Evolutionary conservation across 768 basidiomycete species (phyloP).

Genomic region (Tylopilus felleus): DNA sequence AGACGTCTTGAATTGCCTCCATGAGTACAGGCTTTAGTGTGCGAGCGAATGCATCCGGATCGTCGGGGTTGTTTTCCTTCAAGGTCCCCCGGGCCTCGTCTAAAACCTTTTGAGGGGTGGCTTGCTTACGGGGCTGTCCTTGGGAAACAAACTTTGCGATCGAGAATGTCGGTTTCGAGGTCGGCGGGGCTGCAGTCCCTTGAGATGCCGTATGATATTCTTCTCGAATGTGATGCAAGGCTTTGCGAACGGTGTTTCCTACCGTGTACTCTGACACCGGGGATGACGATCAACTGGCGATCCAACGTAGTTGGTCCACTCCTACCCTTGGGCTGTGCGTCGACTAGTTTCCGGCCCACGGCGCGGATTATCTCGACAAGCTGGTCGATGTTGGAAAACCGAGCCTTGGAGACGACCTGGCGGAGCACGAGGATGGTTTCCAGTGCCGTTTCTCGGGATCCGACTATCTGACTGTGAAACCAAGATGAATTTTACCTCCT

Average conservation of each 20-base stretch:
- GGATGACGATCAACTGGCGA: conserved; percentile 7
- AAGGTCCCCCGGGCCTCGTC: conserved; percentile 53
- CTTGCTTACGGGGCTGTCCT: conserved; percentile 62
- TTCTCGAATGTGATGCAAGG: conserved; percentile 91
- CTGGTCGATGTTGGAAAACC: conserved; percentile 84
- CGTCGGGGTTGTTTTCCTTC: conserved; percentile 68
- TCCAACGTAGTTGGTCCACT: conserved; percentile 3
- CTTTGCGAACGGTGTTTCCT: conserved; percentile 90
- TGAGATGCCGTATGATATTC: conserved; percentile 83
- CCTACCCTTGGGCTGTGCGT: conserved; percentile 93
- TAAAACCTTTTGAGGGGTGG: conserved; percentile 34
- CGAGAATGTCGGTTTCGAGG: conserved; percentile 51
- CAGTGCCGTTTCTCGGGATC: conserved; percentile 83
- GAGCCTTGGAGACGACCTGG: conserved; percentile 84
- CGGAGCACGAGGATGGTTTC: conserved; percentile 87
- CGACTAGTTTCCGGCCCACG: conserved; percentile 77
- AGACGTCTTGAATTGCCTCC: conserved; percentile 94
- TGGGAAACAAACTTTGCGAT: conserved; percentile 82
- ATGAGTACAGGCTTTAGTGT: conserved; percentile 90
- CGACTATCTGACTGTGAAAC: conserved; percentile 75
- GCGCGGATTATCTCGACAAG: conserved; percentile 73
- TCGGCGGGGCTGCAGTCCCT: conserved; percentile 38
- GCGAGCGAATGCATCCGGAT: conserved; percentile 74
- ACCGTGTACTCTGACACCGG: conserved; percentile 77
- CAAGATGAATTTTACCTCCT: conserved; percentile 34